A percentile compares a stretch with the other conserved stretches of the same genome.
phyloP scores from a whole-genome alignment of 345 rosid species.

The Noccaea bulbosa region DNA sequence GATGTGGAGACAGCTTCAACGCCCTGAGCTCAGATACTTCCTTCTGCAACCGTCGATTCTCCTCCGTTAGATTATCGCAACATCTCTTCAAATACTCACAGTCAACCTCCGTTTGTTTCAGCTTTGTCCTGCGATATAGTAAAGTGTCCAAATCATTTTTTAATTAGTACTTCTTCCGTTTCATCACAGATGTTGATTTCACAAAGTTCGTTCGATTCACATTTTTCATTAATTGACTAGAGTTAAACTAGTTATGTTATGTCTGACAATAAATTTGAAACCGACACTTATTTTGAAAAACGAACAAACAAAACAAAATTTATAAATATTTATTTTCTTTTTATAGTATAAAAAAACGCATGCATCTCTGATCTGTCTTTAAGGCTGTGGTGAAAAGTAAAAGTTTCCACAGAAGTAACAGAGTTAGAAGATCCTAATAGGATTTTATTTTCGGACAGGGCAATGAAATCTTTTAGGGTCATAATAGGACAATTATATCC shows the following conservation, averaged over 20 bases:
- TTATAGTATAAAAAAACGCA: conserved; percentile 12
- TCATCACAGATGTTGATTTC: background rate
- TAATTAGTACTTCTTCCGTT: background rate
- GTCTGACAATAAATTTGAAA: no score
- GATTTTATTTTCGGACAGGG: conserved; percentile 35
- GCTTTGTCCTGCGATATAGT: conserved; percentile 60
- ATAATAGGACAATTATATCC: conserved; percentile 50
- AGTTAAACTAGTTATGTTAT: no score
- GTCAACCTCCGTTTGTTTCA: conserved; percentile 90
- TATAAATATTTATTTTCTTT: background rate
- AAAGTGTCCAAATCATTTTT: background rate
- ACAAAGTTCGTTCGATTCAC: no score
- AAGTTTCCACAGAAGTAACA: conserved; percentile 30
- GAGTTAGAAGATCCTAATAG: conserved; percentile 32
- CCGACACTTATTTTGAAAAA: no score
- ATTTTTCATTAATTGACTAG: no score
- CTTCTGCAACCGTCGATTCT: conserved; percentile 76
- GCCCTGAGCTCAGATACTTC: conserved; percentile 85
- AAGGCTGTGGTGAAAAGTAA: conserved; percentile 36
- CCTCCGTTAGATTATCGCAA: conserved; percentile 75
- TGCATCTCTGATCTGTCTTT: conserved; percentile 27
- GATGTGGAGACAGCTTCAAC: conserved; percentile 71
- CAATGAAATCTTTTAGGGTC: conserved; percentile 27
- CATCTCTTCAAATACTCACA: conserved; percentile 82
- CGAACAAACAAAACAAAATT: conserved; percentile 3